Percentiles rank a stretch among this genome's conserved stretches.
phyloP scores from a whole-genome alignment of 352 stramenopile species.

The Globisporangium radiosum region DNA sequence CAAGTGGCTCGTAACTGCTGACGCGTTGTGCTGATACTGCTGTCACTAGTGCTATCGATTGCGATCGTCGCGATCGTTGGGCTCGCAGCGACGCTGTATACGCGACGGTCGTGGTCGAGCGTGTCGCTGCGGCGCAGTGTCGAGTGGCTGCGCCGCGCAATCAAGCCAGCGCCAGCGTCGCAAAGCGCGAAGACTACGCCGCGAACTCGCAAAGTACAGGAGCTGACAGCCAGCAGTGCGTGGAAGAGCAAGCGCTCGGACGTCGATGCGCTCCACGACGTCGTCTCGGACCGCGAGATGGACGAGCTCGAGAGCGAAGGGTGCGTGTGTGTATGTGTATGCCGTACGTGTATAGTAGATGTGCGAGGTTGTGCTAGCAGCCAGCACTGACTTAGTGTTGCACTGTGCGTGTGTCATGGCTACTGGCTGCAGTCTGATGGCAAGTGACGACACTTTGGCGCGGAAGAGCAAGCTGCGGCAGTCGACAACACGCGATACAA shows the following conservation, averaged over 20 bases:
- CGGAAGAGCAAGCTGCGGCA: constrained; percentile 9
- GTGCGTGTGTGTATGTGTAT: not conserved
- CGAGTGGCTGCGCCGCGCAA: constrained; percentile 10
- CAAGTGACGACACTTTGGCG: not conserved
- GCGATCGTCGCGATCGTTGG: constrained; percentile 42
- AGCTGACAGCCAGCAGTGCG: constrained; percentile 1
- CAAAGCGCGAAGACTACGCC: not conserved
- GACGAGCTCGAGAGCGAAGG: constrained; percentile 13
- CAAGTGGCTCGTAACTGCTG: too few relatives aligned
- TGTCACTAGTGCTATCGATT: constrained; percentile 36
- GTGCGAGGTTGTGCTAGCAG: not conserved
- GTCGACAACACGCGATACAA: constrained; percentile 19
- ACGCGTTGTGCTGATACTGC: too few relatives aligned
- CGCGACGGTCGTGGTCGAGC: constrained; percentile 34
- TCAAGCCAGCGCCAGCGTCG: constrained; percentile 3
- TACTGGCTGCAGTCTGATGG: constrained; percentile 4
- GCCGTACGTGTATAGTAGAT: too few relatives aligned
- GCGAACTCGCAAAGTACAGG: constrained; percentile 1
- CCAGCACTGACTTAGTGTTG: not conserved
- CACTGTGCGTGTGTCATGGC: not conserved
- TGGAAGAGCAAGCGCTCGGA: constrained; percentile 14
- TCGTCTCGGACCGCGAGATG: constrained; percentile 7
- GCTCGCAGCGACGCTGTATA: constrained; percentile 38
- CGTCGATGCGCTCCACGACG: constrained; percentile 3
- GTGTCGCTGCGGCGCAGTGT: constrained; percentile 9